Evolutionary conservation across 2,329 filamentous ascomycete genomes (phyloP).

Genomic region (Cladosporium sp.): DNA sequence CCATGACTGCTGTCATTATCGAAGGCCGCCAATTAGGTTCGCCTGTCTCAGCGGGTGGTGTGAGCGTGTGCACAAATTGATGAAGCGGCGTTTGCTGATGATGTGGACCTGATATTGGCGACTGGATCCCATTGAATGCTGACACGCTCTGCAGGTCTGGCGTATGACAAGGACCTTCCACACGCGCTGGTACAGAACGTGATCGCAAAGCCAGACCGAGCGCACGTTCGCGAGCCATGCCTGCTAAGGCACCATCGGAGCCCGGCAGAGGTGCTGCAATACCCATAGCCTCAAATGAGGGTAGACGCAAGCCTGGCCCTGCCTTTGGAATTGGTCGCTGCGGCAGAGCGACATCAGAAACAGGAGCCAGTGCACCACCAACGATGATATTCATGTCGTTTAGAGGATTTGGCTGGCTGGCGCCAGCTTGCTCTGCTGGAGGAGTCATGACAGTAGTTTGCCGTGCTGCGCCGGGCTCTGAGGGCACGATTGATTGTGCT

Average conservation of each 20-base stretch:
- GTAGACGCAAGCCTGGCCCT: constrained; percentile 44
- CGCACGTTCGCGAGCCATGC: constrained; percentile 12
- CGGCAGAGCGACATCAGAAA: constrained; percentile 13
- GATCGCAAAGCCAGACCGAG: constrained; percentile 1
- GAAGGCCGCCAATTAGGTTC: constrained; percentile 36
- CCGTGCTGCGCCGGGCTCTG: constrained; percentile 16
- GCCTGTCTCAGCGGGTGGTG: constrained; percentile 42
- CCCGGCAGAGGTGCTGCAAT: constrained; percentile 40
- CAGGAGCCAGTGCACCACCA: constrained; percentile 26
- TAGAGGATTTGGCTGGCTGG: background rate
- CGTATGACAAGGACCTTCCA: constrained; percentile 2
- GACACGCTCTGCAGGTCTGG: constrained; percentile 4
- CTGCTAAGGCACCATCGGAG: constrained; percentile 20
- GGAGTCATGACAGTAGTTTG: constrained; percentile 19
- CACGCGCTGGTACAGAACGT: background rate
- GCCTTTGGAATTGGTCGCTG: constrained; percentile 16
- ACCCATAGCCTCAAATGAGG: constrained; percentile 50
- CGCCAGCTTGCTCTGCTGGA: constrained; percentile 14
- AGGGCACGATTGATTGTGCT: constrained; percentile 13
- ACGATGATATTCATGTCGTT: constrained; percentile 25
- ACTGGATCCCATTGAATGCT: background rate
- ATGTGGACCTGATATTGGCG: background rate
- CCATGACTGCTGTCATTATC: constrained; percentile 33
- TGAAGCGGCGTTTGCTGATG: constrained; percentile 19
- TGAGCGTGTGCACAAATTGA: constrained; percentile 40